Conservation (phyloP, 179 eudicot species). For the Silene vulgaris region DNA sequence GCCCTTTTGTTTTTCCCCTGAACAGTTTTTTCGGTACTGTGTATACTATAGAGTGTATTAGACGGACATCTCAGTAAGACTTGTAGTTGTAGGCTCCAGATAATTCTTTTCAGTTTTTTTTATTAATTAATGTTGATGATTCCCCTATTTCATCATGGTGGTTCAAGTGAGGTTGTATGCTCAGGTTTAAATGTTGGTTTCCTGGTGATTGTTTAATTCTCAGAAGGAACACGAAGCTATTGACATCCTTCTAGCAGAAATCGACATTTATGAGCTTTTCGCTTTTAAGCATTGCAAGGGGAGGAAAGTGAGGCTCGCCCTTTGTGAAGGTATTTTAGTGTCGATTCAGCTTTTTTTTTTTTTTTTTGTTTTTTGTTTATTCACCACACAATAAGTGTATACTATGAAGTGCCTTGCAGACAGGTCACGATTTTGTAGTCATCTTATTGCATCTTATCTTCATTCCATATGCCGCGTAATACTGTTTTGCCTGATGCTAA, state of each 20-base stretch:
- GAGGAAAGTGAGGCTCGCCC: constrained; percentile 86
- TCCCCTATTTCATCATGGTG: neutral
- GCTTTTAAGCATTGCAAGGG: constrained; percentile 94
- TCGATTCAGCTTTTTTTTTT: constrained; percentile 1
- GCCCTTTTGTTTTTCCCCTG: too few species aligned
- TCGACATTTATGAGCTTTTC: constrained; percentile 94
- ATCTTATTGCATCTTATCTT: neutral
- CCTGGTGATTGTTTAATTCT: constrained; percentile 24
- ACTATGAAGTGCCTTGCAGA: neutral
- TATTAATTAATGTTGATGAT: neutral
- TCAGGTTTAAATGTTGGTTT: constrained; percentile 9
- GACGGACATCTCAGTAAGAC: too few species aligned
- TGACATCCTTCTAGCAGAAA: constrained; percentile 94
- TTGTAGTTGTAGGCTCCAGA: neutral
- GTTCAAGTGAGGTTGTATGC: neutral
- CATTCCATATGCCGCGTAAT: neutral
- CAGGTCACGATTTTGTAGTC: neutral
- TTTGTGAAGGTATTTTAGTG: constrained; percentile 70
- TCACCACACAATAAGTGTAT: neutral
- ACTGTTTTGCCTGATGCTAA: constrained; percentile 2
- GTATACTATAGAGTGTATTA: too few species aligned
- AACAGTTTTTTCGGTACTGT: too few species aligned
- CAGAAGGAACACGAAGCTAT: constrained; percentile 92
- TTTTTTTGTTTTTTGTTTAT: constrained; percentile 10
- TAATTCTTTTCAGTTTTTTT: neutral